A percentile compares a stretch with the other conserved stretches of the same genome.
Conservation (phyloP, 768 basidiomycete genomes). For the Candolleomyces eurysporus region DNA sequence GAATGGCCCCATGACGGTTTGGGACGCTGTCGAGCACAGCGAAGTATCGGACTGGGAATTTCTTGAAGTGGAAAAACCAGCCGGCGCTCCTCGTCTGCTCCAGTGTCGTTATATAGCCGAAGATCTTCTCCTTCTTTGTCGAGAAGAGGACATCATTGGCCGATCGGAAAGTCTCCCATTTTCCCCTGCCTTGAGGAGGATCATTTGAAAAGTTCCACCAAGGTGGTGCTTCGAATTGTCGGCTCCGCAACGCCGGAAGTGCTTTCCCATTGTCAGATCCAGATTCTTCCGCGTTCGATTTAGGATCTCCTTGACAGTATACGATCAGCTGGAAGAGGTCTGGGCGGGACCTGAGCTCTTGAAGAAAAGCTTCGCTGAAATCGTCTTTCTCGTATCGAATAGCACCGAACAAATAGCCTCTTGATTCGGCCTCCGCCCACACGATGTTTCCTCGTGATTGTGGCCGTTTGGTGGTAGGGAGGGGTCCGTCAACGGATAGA, state of each 20-base stretch:
- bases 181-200: neutral
- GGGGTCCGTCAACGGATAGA: slow-evolving; percentile 2
- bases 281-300: neutral
- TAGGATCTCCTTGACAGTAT: neutral
- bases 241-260: neutral
- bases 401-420: neutral
- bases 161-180: neutral
- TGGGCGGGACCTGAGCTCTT: neutral
- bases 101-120: neutral
- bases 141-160: neutral
- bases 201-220: neutral
- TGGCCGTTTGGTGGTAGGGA: slow-evolving; percentile 4
- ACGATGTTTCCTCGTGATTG: slow-evolving; percentile 13
- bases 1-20: neutral
- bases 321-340: neutral
- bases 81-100: neutral
- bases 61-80: neutral
- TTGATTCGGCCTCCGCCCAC: slow-evolving; percentile 14
- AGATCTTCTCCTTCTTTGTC: neutral
- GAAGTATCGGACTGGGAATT: neutral
- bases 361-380: neutral
- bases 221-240: neutral
- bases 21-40: neutral
- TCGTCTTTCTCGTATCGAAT: neutral
- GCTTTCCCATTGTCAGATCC: neutral